Evolutionary conservation across 495 filamentous ascomycete genomes (phyloP).

Genomic region (Lophium mytilinum): DNA sequence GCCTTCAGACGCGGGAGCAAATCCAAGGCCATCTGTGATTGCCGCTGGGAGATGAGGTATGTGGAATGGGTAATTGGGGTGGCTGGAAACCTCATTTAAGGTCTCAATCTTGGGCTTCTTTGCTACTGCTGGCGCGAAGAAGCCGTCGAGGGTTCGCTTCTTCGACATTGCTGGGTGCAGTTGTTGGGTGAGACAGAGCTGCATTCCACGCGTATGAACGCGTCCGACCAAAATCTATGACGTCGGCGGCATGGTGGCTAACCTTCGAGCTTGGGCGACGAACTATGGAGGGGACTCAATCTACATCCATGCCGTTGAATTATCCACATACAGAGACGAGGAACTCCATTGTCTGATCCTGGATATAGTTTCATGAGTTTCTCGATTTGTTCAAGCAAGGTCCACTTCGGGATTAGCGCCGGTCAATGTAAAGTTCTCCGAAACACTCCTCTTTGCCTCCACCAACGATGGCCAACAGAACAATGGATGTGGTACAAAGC

Average conservation of each 20-base stretch:
- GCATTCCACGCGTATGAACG: neutral
- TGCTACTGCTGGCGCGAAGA: slow-evolving; percentile 40
- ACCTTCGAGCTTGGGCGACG: too few relatives aligned
- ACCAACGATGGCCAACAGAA: too few relatives aligned
- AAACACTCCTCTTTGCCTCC: too few relatives aligned
- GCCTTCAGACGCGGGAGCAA: slow-evolving; percentile 35
- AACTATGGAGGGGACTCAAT: too few relatives aligned
- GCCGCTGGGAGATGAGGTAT: slow-evolving; percentile 46
- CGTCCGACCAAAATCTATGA: neutral
- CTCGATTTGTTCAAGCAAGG: too few relatives aligned
- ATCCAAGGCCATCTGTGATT: slow-evolving; percentile 34
- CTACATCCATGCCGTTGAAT: too few relatives aligned
- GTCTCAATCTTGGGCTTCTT: slow-evolving; percentile 28
- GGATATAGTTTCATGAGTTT: too few relatives aligned
- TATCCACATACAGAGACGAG: too few relatives aligned
- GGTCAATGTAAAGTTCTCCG: too few relatives aligned
- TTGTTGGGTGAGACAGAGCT: neutral
- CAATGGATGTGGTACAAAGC: too few relatives aligned
- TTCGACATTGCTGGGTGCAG: slow-evolving; percentile 22
- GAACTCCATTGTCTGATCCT: too few relatives aligned
- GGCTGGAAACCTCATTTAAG: slow-evolving; percentile 31
- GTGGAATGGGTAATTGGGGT: slow-evolving; percentile 56
- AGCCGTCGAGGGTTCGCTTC: slow-evolving; percentile 45
- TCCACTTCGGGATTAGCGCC: too few relatives aligned
- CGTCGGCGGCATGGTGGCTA: neutral